phyloP scores from a whole-genome alignment of 2,329 filamentous ascomycete species.

The Pseudopyricularia javanii region DNA sequence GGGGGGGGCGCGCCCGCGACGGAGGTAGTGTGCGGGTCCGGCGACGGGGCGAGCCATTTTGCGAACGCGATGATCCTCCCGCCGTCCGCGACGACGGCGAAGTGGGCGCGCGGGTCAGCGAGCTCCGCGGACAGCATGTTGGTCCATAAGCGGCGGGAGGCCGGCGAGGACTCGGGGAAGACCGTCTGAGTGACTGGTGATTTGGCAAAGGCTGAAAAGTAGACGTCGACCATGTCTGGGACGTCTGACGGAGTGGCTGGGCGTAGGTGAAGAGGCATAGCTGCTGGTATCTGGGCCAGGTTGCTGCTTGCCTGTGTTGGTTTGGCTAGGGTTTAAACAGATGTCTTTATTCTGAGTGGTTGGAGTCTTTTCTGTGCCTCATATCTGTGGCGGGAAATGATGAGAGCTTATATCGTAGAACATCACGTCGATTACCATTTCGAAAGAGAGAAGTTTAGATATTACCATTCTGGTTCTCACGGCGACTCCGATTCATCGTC shows the following conservation, averaged over 20 bases:
- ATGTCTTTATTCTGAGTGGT: no score
- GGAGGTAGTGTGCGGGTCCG: slow-evolving; percentile 10
- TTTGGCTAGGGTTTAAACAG: neutral
- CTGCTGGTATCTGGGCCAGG: neutral
- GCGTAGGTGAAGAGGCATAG: slow-evolving; percentile 17
- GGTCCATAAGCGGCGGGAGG: slow-evolving; percentile 21
- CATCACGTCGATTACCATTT: no score
- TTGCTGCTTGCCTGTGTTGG: neutral
- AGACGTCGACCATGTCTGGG: slow-evolving; percentile 25
- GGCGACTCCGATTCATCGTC: neutral
- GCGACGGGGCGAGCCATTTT: slow-evolving; percentile 27
- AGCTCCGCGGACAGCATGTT: slow-evolving; percentile 23
- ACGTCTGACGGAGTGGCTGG: slow-evolving; percentile 26
- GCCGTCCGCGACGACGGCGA: slow-evolving; percentile 25
- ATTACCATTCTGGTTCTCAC: neutral
- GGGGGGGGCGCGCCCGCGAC: slow-evolving; percentile 11
- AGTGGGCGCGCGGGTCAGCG: slow-evolving; percentile 20
- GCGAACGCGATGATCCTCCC: slow-evolving; percentile 27
- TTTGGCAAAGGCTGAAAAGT: slow-evolving; percentile 29
- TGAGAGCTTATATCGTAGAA: no score
- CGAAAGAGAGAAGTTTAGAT: no score
- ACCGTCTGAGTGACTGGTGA: slow-evolving; percentile 23
- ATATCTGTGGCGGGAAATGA: no score
- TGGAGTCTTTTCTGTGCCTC: no score
- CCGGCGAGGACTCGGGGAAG: slow-evolving; percentile 18